These are phyloP conservation scores for Funneliformis geosporum DNA, from an alignment of 192 early-diverging fungal species.

Conservation along the genomic window DNA sequence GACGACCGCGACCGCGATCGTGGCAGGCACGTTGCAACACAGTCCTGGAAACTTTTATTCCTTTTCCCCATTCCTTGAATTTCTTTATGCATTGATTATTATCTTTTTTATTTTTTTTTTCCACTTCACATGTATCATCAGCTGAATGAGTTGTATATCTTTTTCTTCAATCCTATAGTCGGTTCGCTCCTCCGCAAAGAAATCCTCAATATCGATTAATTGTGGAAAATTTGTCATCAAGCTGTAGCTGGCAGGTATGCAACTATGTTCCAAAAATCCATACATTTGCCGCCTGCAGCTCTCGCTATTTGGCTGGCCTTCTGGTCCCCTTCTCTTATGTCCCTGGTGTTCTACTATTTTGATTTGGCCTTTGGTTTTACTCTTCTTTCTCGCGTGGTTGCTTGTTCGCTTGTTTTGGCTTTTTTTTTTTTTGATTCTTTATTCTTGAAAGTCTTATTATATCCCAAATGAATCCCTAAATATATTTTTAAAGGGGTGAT, in stretches of 20 bases:
- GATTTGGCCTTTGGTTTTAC: slow-evolving; percentile 31
- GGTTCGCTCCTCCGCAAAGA: slow-evolving; percentile 52
- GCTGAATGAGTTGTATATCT: not conserved
- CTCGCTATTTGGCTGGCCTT: slow-evolving; percentile 35
- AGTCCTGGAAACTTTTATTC: slow-evolving; percentile 29
- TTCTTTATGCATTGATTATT: not conserved
- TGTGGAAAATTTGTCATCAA: slow-evolving; percentile 79
- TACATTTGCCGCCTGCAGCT: slow-evolving; percentile 29
- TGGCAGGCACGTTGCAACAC: slow-evolving; percentile 29
- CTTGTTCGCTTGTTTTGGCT: slow-evolving; percentile 3
- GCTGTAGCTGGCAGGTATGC: slow-evolving; percentile 84
- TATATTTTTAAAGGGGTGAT: not conserved
- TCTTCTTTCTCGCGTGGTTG: slow-evolving; percentile 24
- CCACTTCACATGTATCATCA: not conserved
- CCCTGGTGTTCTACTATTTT: slow-evolving; percentile 25
- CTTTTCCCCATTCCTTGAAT: slow-evolving; percentile 29
- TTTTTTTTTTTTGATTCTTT: slow-evolving; percentile 28
- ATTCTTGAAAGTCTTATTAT: slow-evolving; percentile 4
- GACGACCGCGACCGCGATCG: slow-evolving; percentile 41
- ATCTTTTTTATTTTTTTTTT: slow-evolving; percentile 11
- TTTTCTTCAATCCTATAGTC: slow-evolving; percentile 23
- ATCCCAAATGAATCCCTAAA: not conserved
- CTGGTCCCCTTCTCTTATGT: slow-evolving; percentile 29
- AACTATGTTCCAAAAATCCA: slow-evolving; percentile 42
- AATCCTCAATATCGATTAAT: slow-evolving; percentile 70